Evolutionary conservation across 2,329 filamentous ascomycete genomes (phyloP), one percentile per base, ranked within the genome.

Genomic region (Lasiodiplodia theobromae): DNA sequence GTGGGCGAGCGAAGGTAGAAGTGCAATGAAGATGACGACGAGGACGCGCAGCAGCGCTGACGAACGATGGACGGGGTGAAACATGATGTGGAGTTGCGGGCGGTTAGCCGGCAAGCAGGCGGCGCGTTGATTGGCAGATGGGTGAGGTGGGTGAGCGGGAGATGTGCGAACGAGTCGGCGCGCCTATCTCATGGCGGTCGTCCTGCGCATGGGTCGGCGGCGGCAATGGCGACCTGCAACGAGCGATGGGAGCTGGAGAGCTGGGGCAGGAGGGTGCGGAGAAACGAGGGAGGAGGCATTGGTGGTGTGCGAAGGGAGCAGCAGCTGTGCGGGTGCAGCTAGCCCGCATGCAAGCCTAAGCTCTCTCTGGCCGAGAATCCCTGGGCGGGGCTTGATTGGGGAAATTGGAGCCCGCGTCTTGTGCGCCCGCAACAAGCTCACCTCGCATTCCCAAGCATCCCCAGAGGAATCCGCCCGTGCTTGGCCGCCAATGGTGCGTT

Each of bases 131-230:
- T 63, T 63, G 58, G 58, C 38, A 44, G 58, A 44, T 16, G n/a
- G 12, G 11, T 11, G 5, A 1, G 5, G 8, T 44, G 38, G 21
- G 16, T 18, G 23, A 12, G 58, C 58, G 58, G 58, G 58, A 63
- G 58, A 63, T 63, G 58, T 44, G 23, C 58, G 56, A 11, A 21
- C 40, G 40, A 21, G 58, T 63, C 23, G 58, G 40, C 10, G 40
- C 58, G 58, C 28, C 58, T 63, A 63, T 63, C n/a, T 63, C 58
- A 63, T 63, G 58, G 58, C 58, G 58, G 58, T 31, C 25, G 25
- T 31, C 3, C 5, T 12, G 21, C 34, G 37, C 37, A 23, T 18
- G 16, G 40, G 40, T n/a, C 16, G n/a, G 11, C 37, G n/a, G 11
- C 37, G 57, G 57, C 57, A 18, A 49, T n/a, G 38, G 25, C 23